Evolutionary conservation across 2,329 filamentous ascomycete genomes (phyloP).

Genomic region (Penicillium occitanis): DNA sequence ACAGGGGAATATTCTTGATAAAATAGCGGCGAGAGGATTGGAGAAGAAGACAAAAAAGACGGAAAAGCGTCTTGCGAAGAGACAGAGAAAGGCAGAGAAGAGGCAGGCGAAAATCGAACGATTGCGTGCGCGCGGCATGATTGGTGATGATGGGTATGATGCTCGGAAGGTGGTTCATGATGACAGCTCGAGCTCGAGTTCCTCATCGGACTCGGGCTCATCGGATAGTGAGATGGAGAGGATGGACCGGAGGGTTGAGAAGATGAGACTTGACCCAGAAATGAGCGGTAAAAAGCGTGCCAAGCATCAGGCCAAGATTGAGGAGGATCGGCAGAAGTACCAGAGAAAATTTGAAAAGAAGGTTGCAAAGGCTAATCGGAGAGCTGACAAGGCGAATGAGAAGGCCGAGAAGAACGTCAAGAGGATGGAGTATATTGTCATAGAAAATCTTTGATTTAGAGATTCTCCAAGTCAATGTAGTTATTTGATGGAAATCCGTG

Average conservation of each 20-base stretch:
- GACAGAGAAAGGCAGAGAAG: not conserved
- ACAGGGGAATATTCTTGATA: slow-evolving; percentile 14
- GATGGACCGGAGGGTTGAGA: not conserved
- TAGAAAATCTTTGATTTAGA: slow-evolving; percentile 1
- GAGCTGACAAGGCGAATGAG: not conserved
- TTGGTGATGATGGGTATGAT: not conserved
- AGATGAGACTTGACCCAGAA: not conserved
- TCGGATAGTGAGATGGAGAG: not conserved
- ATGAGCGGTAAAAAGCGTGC: slow-evolving; percentile 1
- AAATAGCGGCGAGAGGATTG: slow-evolving; percentile 1
- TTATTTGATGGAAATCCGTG: not conserved
- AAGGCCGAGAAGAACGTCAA: slow-evolving; percentile 7
- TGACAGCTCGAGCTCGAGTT: not conserved
- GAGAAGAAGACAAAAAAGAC: slow-evolving; percentile 4
- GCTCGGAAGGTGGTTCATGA: not conserved
- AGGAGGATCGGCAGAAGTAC: not conserved
- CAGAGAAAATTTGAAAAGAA: not conserved
- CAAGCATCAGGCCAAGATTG: not conserved
- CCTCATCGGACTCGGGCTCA: slow-evolving; percentile 1
- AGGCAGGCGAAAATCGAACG: slow-evolving; percentile 3
- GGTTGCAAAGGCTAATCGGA: not conserved
- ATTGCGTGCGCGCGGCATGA: not conserved
- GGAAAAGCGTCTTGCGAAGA: not conserved
- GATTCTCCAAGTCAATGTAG: too few species aligned
- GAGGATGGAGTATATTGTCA: slow-evolving; percentile 19